Conservation (phyloP, 192 early-diverging fungal species). For the Neocallimastix lanati region DNA sequence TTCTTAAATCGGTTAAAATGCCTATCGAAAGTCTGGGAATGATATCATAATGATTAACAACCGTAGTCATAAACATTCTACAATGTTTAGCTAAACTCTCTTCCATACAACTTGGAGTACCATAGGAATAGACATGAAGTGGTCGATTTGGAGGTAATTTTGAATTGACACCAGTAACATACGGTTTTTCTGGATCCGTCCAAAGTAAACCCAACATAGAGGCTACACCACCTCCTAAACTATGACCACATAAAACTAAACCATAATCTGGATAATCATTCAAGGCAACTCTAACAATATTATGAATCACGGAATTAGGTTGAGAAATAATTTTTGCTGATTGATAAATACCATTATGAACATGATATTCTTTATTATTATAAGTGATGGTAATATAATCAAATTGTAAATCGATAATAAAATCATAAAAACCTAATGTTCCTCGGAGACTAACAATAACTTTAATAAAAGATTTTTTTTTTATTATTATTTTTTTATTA, state of each 20-base stretch:
- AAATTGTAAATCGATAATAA: neutral
- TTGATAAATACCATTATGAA: constrained; percentile 4
- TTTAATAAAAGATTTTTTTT: too few species aligned
- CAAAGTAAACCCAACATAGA: constrained; percentile 58
- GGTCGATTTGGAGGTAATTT: constrained; percentile 49
- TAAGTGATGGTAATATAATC: neutral
- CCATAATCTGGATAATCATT: constrained; percentile 56
- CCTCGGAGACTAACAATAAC: neutral
- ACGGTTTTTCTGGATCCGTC: constrained; percentile 22
- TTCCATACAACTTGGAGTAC: constrained; percentile 59
- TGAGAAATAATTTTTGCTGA: constrained; percentile 51
- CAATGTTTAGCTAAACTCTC: constrained; percentile 44
- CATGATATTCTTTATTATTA: neutral
- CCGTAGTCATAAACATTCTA: constrained; percentile 53
- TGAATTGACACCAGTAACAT: constrained; percentile 8
- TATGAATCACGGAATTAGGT: constrained; percentile 45
- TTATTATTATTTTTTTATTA: too few species aligned
- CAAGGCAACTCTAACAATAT: constrained; percentile 50
- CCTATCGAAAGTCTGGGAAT: constrained; percentile 59
- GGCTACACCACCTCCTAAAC: constrained; percentile 72
- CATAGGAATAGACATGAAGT: constrained; percentile 72
- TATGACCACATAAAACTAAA: constrained; percentile 72
- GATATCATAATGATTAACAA: constrained; percentile 66
- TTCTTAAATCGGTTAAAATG: constrained; percentile 35
- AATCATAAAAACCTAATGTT: neutral